A percentile compares a stretch with the other conserved stretches of the same genome.
Conservation (phyloP, 2,329 filamentous ascomycete species). For the Lecanoromycetidae sp. region DNA sequence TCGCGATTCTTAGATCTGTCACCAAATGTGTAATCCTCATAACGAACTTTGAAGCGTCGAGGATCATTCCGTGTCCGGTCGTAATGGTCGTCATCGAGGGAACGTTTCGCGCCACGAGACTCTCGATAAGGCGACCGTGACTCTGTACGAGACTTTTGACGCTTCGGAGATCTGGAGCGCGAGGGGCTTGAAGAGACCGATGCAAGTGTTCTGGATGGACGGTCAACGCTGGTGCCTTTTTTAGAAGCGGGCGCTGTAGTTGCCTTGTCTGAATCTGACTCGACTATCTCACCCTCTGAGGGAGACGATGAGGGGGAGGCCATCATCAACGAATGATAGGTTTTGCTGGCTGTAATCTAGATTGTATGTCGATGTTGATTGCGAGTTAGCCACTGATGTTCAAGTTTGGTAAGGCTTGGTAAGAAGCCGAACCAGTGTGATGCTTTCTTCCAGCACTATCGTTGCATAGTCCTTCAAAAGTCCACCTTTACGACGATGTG, state of each 20-base stretch:
- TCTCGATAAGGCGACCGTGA: constrained; percentile 43
- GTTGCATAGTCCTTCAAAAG: not conserved
- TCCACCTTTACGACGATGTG: not conserved
- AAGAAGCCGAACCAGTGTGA: constrained; percentile 20
- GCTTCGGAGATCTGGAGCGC: constrained; percentile 25
- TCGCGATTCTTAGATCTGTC: constrained; percentile 37
- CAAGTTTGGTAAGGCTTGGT: constrained; percentile 17
- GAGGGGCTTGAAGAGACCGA: constrained; percentile 46
- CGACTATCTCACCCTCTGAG: constrained; percentile 78
- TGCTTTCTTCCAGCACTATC: constrained; percentile 6
- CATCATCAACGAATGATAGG: constrained; percentile 27
- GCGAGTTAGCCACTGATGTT: constrained; percentile 27
- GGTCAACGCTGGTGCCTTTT: constrained; percentile 81
- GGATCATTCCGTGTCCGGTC: constrained; percentile 41
- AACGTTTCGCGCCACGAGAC: constrained; percentile 52
- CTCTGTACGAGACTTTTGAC: constrained; percentile 29
- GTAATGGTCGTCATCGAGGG: constrained; percentile 50
- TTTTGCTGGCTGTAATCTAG: not conserved
- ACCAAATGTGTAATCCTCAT: constrained; percentile 43
- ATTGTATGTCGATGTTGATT: constrained; percentile 4
- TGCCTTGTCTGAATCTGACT: constrained; percentile 72
- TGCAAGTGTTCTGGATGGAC: constrained; percentile 66
- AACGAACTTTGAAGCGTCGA: constrained; percentile 49
- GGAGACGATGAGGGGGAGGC: constrained; percentile 44
- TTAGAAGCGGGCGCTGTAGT: constrained; percentile 63